These are phyloP conservation scores for Aspergillus sp. DNA, from an alignment of 2,329 filamentous ascomycete genomes.

Conservation along the genomic window DNA sequence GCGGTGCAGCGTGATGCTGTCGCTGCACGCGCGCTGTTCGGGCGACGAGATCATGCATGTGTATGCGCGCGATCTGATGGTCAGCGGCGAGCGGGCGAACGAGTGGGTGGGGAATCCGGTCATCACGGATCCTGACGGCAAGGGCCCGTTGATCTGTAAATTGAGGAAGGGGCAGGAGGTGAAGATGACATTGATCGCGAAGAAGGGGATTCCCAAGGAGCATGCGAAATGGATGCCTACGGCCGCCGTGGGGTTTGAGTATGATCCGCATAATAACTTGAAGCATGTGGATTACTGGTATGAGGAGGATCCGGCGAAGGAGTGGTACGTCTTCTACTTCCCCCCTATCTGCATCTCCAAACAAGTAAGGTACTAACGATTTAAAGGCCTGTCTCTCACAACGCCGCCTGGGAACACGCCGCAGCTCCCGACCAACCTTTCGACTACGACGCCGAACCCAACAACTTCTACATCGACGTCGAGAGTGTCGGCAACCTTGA, in stretches of 20 bases:
- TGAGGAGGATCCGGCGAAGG: conserved; percentile 69
- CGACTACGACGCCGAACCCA: conserved; percentile 79
- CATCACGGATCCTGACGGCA: conserved; percentile 70
- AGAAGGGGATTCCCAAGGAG: conserved; percentile 98
- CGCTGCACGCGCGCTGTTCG: conserved; percentile 76
- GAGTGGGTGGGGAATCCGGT: conserved; percentile 71
- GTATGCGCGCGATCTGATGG: conserved; percentile 79
- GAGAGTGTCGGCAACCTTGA: conserved; percentile 82
- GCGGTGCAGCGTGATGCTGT: conserved; percentile 76
- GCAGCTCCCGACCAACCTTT: conserved; percentile 76
- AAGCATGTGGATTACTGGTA: conserved; percentile 92
- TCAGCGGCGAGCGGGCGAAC: conserved; percentile 61
- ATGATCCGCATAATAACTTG: conserved; percentile 95
- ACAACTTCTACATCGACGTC: conserved; percentile 85
- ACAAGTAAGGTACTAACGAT: too few relatives aligned
- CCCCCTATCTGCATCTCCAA: too few relatives aligned
- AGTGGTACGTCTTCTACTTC: conserved; percentile 59
- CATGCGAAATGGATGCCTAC: conserved; percentile 97
- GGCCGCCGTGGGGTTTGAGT: conserved; percentile 89
- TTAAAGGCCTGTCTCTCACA: conserved; percentile 31
- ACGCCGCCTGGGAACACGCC: conserved; percentile 63
- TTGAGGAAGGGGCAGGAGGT: conserved; percentile 83
- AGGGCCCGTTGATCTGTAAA: conserved; percentile 82
- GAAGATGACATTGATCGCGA: conserved; percentile 82
- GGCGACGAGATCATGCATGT: conserved; percentile 86